A percentile compares a stretch with the other conserved stretches of the same genome.
Conservation (phyloP, 495 filamentous ascomycete species). For the Penicillium maclennaniae region DNA sequence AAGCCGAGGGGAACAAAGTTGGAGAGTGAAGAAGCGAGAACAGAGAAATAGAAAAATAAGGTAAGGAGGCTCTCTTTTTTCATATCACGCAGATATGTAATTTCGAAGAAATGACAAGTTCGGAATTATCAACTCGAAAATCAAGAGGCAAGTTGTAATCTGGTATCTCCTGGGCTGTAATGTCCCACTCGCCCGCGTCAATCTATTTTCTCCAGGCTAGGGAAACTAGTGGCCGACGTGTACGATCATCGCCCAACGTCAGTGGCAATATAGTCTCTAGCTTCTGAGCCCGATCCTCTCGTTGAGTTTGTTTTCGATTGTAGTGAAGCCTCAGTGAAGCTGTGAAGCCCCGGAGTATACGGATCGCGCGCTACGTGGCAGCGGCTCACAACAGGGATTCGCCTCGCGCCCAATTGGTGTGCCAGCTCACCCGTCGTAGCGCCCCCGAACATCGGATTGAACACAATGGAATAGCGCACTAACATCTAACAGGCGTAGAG, state of each 20-base stretch:
- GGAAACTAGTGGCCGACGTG: neutral
- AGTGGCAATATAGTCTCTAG: neutral
- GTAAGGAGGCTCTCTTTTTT: neutral
- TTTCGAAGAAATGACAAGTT: too few species aligned
- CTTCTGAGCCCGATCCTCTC: too few species aligned
- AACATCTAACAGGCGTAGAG: constrained; percentile 3
- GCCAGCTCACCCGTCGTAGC: constrained; percentile 1
- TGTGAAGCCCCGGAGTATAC: neutral
- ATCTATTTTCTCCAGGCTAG: neutral
- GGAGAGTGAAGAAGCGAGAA: neutral
- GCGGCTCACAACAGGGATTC: constrained; percentile 11
- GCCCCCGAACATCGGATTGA: neutral
- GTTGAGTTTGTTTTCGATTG: too few species aligned
- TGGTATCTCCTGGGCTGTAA: too few species aligned
- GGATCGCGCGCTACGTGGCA: constrained; percentile 23
- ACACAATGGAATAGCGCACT: neutral
- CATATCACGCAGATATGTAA: neutral
- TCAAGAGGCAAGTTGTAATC: too few species aligned
- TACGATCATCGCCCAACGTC: neutral
- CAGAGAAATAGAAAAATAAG: neutral
- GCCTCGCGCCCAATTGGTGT: constrained; percentile 8
- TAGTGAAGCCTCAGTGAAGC: neutral
- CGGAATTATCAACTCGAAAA: too few species aligned
- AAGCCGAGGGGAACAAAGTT: neutral
- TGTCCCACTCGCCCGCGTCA: neutral